Percentiles rank a stretch among this genome's conserved stretches.
These are phyloP conservation scores for Neonectria coccinea DNA, from an alignment of 2,329 filamentous ascomycete species.

Conservation along the genomic window DNA sequence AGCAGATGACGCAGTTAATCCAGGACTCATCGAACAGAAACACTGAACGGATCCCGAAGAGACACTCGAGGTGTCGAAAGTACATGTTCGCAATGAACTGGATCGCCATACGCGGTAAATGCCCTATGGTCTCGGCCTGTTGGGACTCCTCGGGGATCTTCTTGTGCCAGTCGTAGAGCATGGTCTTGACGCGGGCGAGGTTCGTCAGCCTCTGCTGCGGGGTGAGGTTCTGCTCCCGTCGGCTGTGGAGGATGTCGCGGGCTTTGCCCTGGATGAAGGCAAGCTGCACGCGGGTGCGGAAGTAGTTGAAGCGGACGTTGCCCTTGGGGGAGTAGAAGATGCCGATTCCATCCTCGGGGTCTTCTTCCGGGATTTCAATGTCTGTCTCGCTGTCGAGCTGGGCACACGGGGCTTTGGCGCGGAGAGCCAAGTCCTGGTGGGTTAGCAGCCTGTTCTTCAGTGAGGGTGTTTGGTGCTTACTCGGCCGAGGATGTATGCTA, in stretches of 20 bases:
- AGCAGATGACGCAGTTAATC: constrained; percentile 31
- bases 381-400: constrained; percentile 54
- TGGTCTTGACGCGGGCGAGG: constrained; percentile 18
- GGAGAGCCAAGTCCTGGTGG: constrained; percentile 51
- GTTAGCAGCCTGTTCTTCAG: not conserved
- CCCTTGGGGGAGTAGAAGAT: constrained; percentile 23
- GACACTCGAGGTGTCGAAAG: constrained; percentile 35
- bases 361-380: constrained; percentile 40
- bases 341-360: constrained; percentile 26
- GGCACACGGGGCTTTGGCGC: constrained; percentile 48
- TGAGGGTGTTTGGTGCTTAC: not conserved
- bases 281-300: constrained; percentile 29
- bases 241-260: constrained; percentile 34
- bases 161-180: constrained; percentile 30
- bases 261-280: constrained; percentile 39
- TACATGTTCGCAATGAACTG: constrained; percentile 29
- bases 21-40: constrained; percentile 38
- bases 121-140: not conserved
- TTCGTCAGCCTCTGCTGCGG: constrained; percentile 6
- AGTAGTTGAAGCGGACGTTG: constrained; percentile 29
- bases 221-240: constrained; percentile 11
- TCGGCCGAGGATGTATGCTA: constrained; percentile 51
- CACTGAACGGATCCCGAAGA: constrained; percentile 30
- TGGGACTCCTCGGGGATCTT: constrained; percentile 30
- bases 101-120: constrained; percentile 6